Conservation (phyloP, 306 rosid species). For the Trichosanthes truncata region DNA sequence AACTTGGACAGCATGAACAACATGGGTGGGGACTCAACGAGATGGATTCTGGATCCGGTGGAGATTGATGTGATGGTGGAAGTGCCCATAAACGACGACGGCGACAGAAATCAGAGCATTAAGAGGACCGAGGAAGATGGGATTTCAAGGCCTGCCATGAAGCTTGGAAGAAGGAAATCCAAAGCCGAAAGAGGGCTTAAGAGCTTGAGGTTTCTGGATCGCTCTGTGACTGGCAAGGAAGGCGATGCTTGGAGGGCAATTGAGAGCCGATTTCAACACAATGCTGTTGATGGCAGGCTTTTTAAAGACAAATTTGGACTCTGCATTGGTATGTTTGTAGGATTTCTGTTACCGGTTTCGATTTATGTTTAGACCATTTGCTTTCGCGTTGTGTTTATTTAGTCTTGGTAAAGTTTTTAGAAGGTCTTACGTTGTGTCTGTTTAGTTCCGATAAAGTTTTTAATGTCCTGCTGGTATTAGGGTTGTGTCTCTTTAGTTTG, state of each 20-base stretch:
- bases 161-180: conserved; percentile 26
- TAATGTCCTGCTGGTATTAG: too few relatives aligned
- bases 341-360: too few relatives aligned
- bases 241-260: conserved; percentile 54
- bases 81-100: not conserved
- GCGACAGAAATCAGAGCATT: conserved; percentile 7
- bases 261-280: conserved; percentile 40
- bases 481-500: too few relatives aligned
- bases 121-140: not conserved
- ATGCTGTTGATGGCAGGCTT: conserved; percentile 40
- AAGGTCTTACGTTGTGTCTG: too few relatives aligned
- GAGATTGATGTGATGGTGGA: conserved; percentile 41
- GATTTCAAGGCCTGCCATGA: not conserved
- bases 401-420: too few relatives aligned
- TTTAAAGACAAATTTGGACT: conserved; percentile 59
- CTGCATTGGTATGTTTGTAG: conserved; percentile 49
- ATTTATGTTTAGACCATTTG: too few relatives aligned
- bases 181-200: conserved; percentile 57
- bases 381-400: too few relatives aligned
- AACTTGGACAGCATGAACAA: conserved; percentile 11
- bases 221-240: conserved; percentile 62
- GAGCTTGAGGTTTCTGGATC: conserved; percentile 64
- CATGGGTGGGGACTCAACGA: conserved; percentile 20
- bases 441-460: too few relatives aligned
- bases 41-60: conserved; percentile 44